phyloP scores from a whole-genome alignment of 139 green algal genomes.

The Edaphochlamys debaryana region DNA sequence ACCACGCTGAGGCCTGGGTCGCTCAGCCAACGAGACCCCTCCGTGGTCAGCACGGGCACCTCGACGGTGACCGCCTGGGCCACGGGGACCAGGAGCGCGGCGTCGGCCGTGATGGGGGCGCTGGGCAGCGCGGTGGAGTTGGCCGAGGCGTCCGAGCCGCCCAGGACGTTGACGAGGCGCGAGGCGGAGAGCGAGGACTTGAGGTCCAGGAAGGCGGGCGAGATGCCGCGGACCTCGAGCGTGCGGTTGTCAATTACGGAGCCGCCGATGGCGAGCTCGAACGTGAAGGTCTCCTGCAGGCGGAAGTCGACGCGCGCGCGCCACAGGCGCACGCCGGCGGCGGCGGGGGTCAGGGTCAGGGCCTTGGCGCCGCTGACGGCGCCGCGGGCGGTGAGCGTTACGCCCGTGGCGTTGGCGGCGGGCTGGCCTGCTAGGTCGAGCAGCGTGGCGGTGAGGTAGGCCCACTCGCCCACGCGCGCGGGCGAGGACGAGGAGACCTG shows the following conservation, averaged over 20 bases:
- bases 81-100: background rate
- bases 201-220: background rate
- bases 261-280: background rate
- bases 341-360: background rate
- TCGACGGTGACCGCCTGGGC: background rate
- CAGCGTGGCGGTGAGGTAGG: background rate
- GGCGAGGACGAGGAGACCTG: background rate
- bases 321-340: background rate
- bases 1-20: slow-evolving; percentile 35
- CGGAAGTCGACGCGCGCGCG: background rate
- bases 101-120: background rate
- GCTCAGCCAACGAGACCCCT: background rate
- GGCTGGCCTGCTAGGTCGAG: background rate
- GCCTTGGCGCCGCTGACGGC: background rate
- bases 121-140: background rate
- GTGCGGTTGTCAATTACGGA: background rate
- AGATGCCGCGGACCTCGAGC: background rate
- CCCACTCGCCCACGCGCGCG: slow-evolving; percentile 33
- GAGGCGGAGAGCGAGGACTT: background rate
- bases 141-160: background rate
- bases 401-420: background rate
- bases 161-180: background rate
- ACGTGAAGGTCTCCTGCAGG: background rate
- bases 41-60: slow-evolving; percentile 5
- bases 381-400: background rate